Base-by-base conservation (phyloP, 2,329 filamentous ascomycete species). In the Xylaria digitata region DNA sequence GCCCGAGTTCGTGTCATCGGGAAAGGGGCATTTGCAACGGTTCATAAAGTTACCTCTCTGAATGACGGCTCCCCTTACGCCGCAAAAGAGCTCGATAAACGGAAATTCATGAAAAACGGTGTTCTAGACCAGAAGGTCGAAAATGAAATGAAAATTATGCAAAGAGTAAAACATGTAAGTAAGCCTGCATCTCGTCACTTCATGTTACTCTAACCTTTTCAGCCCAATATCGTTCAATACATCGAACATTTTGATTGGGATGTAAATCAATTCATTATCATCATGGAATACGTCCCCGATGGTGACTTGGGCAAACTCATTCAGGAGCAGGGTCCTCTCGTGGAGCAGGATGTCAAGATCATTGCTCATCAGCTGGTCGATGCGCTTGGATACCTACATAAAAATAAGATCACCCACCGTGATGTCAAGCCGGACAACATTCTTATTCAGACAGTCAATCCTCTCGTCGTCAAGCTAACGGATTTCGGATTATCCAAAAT, bases 341-440 rank as follows among this genome's bases (percentile, higher is more conserved):
- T 83, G 0, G 95, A 98, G 76, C 72, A 79, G 0, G 83, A 90
- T 71, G 90, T 89, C n/a, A 89, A 90, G 77, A 83, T 82, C 5
- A 92, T 97, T 78, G 88, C 94, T 1, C 78, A 81, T 21, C 93
- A 97, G 77, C 87, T 98, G 42, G 82, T 97, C 49, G 87, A 90
- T 72, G 95, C 95, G 1, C 82, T 99, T 59, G 89, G 89, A 34
- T 97, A 99, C 77, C 84, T 99, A 8, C 96, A 99, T 78, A 83
- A 85, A 60, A 90, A 92, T 74, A 93, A 91, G 75, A 97, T 99
- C 73, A 98, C 95, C 0, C 96, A 99, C 80, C 91, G 96, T n/a
- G 96, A 99, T 78, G 94, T 99, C 76, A 99, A 99, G 77, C 96
- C 96, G 0, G 96, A 99, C 82, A 99, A 99, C 75, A 97, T 99